Evolutionary conservation across 1,284 basidiomycete species (phyloP).

Genomic region (Spongiforma sp.): DNA sequence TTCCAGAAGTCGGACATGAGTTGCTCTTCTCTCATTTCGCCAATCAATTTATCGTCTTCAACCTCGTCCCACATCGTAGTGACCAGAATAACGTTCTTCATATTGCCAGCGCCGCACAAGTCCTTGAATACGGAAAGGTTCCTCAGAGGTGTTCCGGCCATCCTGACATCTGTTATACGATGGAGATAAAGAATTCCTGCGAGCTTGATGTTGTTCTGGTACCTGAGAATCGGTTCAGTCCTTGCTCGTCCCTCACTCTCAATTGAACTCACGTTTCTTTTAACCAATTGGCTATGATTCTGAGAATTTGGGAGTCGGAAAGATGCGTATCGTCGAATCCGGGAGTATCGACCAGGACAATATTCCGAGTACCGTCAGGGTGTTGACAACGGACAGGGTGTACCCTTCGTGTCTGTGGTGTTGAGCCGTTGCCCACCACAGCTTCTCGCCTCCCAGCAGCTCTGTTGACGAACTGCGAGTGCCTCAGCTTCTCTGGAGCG

Average conservation of each 20-base stretch:
- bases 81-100: too few relatives aligned
- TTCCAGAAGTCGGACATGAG: conserved; percentile 16
- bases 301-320: background rate
- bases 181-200: conserved; percentile 34
- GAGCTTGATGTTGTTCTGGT: conserved; percentile 23
- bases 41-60: conserved; percentile 25
- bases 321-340: background rate
- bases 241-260: background rate
- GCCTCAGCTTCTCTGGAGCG: background rate
- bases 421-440: background rate
- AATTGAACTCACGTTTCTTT: conserved; percentile 19
- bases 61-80: too few relatives aligned
- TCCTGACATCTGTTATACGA: conserved; percentile 45
- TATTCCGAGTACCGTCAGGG: too few relatives aligned
- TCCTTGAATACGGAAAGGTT: conserved; percentile 28
- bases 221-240: conserved; percentile 10
- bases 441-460: background rate
- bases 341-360: too few relatives aligned
- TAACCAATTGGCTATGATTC: conserved; percentile 10
- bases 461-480: background rate
- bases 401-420: background rate
- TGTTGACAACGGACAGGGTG: background rate
- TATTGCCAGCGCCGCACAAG: conserved; percentile 28
- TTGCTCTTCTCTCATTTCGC: conserved; percentile 15
- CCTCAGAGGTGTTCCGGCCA: conserved; percentile 41